A percentile compares a stretch with the other conserved stretches of the same genome.
phyloP scores from a whole-genome alignment of 2,329 filamentous ascomycete species.

The Xylaria digitata region DNA sequence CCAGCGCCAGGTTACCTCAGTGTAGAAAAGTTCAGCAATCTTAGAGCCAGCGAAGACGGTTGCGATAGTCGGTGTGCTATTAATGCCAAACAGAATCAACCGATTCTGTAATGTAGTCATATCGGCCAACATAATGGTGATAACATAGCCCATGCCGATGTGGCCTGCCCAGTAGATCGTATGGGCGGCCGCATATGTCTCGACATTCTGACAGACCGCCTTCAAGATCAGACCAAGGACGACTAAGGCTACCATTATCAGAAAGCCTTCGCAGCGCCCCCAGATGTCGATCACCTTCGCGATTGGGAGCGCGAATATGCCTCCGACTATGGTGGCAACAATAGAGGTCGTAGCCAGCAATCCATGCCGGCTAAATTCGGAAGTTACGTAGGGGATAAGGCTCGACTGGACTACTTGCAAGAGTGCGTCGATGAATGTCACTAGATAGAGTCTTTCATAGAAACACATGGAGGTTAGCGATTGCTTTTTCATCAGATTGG shows the following conservation, averaged over 20 bases:
- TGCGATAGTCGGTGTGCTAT: slow-evolving; percentile 58
- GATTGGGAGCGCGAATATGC: slow-evolving; percentile 20
- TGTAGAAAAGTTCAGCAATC: slow-evolving; percentile 55
- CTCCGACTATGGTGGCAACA: slow-evolving; percentile 23
- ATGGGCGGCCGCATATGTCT: slow-evolving; percentile 65
- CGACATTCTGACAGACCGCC: slow-evolving; percentile 66
- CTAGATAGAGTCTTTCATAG: slow-evolving; percentile 53
- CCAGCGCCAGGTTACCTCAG: slow-evolving; percentile 57
- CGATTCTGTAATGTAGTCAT: slow-evolving; percentile 58
- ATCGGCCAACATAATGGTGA: slow-evolving; percentile 58
- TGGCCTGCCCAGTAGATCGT: slow-evolving; percentile 74
- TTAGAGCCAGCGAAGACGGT: slow-evolving; percentile 58
- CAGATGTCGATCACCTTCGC: slow-evolving; percentile 62
- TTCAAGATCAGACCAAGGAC: slow-evolving; percentile 71
- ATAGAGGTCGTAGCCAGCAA: slow-evolving; percentile 49
- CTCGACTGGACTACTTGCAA: slow-evolving; percentile 56
- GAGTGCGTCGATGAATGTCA: slow-evolving; percentile 55
- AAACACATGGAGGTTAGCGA: slow-evolving; percentile 20
- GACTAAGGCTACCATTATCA: slow-evolving; percentile 56
- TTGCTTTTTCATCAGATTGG: not conserved
- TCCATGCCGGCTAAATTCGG: slow-evolving; percentile 71
- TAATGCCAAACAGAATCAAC: slow-evolving; percentile 56
- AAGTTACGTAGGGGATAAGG: slow-evolving; percentile 73
- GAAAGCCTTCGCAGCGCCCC: slow-evolving; percentile 60
- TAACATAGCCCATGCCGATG: slow-evolving; percentile 54